Evolutionary conservation across 2,329 filamentous ascomycete species (phyloP), one percentile per base, ranked within the genome.

Genomic region (Grosmannia clavigera): DNA sequence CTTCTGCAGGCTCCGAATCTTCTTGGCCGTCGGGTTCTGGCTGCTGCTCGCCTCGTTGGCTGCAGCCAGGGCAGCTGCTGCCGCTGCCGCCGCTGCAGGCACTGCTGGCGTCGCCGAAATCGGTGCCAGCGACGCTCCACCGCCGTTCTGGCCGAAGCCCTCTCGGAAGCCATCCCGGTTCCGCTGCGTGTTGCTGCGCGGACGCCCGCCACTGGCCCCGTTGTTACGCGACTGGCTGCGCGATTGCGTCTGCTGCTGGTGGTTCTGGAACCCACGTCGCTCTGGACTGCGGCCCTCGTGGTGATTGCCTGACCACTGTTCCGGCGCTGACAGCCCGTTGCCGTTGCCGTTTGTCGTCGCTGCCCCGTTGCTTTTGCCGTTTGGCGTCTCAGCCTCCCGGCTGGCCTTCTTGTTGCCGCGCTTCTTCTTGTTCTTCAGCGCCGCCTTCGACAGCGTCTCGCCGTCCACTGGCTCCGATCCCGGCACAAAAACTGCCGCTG

Each of bases 391-490:
- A 6, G 78, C 81, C 55, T 94, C 91, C 70, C 92, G 92, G 60
- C 92, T 94, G 58, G 83, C 82, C 76, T 96, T 97, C 80, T 95
- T 96, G 66, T 79, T 82, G 65, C 89, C 89, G 66, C 94, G 84
- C 82, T 97, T 97, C 83, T 97, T 97, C 83, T 97, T 97, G 76
- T 96, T 96, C 81, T 96, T 96, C 67, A 90, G 77, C 14, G 88
- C 91, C 59, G 87, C 84, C 76, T 94, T 95, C 64, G 88, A 92
- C 63, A 94, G 72, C 66, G 81, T 85, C 66, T 89, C 88, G 71
- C 81, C 85, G 76, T 74, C 86, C 72, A 64, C 81, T 43, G 81
- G 77, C 62, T 80, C 82, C 16, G 87, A 83, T 5, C 65, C 65
- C 6, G 65, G 65, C 27, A 65, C 61, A 61, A 65, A 64, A 3